Evolutionary conservation across 2,329 filamentous ascomycete genomes (phyloP).

Genomic region (Coniella lustricola): DNA sequence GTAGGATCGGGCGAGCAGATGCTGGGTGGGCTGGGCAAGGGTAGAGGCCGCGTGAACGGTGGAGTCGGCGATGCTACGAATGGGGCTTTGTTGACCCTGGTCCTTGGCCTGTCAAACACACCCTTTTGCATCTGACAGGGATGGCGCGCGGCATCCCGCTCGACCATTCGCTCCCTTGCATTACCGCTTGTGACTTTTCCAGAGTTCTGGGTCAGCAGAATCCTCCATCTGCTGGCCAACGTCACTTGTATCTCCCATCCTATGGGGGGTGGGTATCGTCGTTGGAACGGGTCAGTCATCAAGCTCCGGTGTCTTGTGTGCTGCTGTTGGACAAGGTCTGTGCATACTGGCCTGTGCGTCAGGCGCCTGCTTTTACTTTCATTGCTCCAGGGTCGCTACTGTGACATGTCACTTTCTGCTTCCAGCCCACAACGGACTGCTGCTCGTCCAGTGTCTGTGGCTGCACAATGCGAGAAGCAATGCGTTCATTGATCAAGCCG

Average conservation of each 20-base stretch:
- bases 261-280: background rate
- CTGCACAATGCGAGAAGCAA: too few species aligned
- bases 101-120: background rate
- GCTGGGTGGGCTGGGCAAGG: conserved; percentile 10
- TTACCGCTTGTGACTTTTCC: conserved; percentile 7
- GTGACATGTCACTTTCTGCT: too few species aligned
- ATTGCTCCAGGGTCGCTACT: too few species aligned
- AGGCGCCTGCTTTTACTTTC: too few species aligned
- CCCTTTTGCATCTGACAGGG: background rate
- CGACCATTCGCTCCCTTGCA: background rate
- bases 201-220: background rate
- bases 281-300: background rate
- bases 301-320: too few species aligned
- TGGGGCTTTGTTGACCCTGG: background rate
- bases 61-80: conserved; percentile 3
- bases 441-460: too few species aligned
- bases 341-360: too few species aligned
- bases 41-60: conserved; percentile 14
- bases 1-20: conserved; percentile 9
- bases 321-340: too few species aligned
- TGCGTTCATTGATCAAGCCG: too few species aligned
- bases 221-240: background rate
- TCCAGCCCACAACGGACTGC: too few species aligned
- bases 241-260: background rate
- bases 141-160: background rate